Conservation (phyloP, 345 rosid species). For the Rhodomyrtus tomentosa region DNA sequence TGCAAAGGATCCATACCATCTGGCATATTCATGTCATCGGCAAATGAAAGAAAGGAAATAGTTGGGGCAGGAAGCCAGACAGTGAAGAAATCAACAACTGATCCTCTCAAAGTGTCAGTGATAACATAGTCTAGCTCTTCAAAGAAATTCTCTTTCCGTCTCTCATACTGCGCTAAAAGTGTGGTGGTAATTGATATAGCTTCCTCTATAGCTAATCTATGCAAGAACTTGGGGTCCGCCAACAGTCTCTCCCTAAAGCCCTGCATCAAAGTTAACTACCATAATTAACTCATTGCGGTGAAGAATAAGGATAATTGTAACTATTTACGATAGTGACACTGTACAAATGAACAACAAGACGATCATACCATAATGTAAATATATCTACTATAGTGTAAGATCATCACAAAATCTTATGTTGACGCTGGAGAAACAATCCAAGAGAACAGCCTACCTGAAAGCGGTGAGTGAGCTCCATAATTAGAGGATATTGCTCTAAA, state of each 20-base stretch:
- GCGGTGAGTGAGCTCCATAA: conserved; percentile 69
- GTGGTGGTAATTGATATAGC: conserved; percentile 81
- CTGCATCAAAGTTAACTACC: conserved; percentile 29
- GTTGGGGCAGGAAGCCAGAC: conserved; percentile 98
- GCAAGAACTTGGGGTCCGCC: conserved; percentile 87
- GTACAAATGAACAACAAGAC: not conserved
- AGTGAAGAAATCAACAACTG: conserved; percentile 79
- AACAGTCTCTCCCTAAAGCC: conserved; percentile 89
- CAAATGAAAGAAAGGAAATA: conserved; percentile 65
- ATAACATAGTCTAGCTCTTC: conserved; percentile 91
- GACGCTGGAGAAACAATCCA: not conserved
- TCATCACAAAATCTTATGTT: not conserved
- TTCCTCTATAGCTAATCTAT: conserved; percentile 90
- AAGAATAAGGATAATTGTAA: not conserved
- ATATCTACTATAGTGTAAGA: not conserved
- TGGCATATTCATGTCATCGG: conserved; percentile 35
- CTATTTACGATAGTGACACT: not conserved
- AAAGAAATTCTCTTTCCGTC: conserved; percentile 76
- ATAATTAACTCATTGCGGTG: not conserved
- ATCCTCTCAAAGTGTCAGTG: conserved; percentile 73
- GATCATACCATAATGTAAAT: not conserved
- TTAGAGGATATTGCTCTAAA: conserved; percentile 73
- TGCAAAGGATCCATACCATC: conserved; percentile 45
- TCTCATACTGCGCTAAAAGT: conserved; percentile 83
- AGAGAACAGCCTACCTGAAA: conserved; percentile 50